These are phyloP conservation scores for Ilex aquifolium DNA, from an alignment of 257 asterid genomes.

Conservation along the genomic window DNA sequence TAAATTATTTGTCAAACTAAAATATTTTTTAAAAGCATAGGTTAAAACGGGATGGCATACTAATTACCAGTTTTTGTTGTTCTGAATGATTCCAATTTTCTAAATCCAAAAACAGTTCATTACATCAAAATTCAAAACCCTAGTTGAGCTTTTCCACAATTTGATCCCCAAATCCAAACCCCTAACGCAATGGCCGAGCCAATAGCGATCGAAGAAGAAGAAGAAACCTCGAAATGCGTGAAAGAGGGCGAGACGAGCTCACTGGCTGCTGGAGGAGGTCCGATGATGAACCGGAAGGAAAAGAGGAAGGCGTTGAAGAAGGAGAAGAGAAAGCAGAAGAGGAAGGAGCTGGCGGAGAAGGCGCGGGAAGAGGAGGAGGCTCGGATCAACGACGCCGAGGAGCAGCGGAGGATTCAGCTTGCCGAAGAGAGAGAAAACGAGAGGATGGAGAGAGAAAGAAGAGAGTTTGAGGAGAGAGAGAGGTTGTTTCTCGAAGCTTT, in stretches of 20 bases:
- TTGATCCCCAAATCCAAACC: not conserved
- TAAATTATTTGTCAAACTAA: too few species aligned
- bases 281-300: slow-evolving; percentile 42
- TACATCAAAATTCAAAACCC: too few species aligned
- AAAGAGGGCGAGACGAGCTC: slow-evolving; percentile 7
- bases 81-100: too few species aligned
- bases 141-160: too few species aligned
- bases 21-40: too few species aligned
- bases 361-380: slow-evolving; percentile 67
- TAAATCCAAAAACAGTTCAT: too few species aligned
- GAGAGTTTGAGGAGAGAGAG: slow-evolving; percentile 79
- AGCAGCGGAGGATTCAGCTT: slow-evolving; percentile 54
- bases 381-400: slow-evolving; percentile 65
- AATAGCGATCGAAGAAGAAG: slow-evolving; percentile 16
- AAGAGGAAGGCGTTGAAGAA: slow-evolving; percentile 74
- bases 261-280: slow-evolving; percentile 18
- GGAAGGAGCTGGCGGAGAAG: slow-evolving; percentile 74
- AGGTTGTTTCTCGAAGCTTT: slow-evolving; percentile 61
- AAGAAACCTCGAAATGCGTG: slow-evolving; percentile 9
- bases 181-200: slow-evolving; percentile 23
- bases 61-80: too few species aligned
- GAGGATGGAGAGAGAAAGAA: slow-evolving; percentile 57
- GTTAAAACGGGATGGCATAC: too few species aligned
- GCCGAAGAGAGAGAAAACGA: slow-evolving; percentile 75
- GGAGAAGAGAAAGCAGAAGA: slow-evolving; percentile 82